Conservation (phyloP, 163 green algal species). For the Coccomyxa subellipsoidea region DNA sequence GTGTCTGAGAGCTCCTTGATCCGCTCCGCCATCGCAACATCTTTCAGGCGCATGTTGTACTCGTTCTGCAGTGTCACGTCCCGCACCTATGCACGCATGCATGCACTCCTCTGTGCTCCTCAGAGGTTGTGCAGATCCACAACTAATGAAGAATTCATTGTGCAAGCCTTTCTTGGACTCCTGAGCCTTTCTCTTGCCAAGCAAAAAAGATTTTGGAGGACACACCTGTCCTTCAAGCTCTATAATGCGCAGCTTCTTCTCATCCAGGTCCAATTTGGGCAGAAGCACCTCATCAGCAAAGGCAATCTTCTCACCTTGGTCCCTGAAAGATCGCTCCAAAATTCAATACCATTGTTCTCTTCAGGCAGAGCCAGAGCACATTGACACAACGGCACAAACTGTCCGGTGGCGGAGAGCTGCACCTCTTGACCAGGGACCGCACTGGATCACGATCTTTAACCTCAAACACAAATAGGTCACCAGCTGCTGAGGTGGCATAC, state of each 20-base stretch:
- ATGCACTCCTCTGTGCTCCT: no score
- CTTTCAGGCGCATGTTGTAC: slow-evolving; percentile 88
- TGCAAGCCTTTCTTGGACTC: no score
- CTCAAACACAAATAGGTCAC: slow-evolving; percentile 78
- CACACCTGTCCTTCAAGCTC: slow-evolving; percentile 73
- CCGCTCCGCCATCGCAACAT: slow-evolving; percentile 73
- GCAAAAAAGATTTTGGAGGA: not conserved
- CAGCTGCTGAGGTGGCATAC: slow-evolving; percentile 68
- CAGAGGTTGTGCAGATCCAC: no score
- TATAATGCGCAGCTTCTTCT: slow-evolving; percentile 67
- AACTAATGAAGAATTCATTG: no score
- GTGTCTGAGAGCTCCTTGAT: slow-evolving; percentile 84
- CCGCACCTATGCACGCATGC: slow-evolving; percentile 51
- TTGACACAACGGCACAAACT: not conserved
- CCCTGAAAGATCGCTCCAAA: not conserved
- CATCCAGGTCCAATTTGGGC: slow-evolving; percentile 76
- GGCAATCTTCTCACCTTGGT: slow-evolving; percentile 57
- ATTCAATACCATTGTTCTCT: no score
- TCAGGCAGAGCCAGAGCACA: no score
- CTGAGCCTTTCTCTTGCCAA: no score
- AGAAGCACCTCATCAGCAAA: slow-evolving; percentile 85
- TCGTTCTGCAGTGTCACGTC: slow-evolving; percentile 88
- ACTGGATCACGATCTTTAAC: slow-evolving; percentile 68
- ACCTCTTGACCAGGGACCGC: slow-evolving; percentile 41
- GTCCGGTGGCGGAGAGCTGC: not conserved